phyloP scores from a whole-genome alignment of 2,329 filamentous ascomycete genomes.

The Setomelanomma holmii region DNA sequence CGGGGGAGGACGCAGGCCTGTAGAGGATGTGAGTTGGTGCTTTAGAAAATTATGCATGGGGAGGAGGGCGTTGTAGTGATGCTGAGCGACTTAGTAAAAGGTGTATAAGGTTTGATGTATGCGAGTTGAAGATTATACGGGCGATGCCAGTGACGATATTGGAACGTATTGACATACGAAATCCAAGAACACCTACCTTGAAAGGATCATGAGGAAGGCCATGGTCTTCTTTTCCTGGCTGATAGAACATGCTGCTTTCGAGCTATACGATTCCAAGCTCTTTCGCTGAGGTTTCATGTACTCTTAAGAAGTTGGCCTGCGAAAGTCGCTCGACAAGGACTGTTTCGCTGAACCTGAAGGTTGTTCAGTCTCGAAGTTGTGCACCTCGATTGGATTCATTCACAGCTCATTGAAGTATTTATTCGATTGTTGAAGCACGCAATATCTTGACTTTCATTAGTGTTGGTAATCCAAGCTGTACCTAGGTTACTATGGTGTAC shows the following conservation, averaged over 20 bases:
- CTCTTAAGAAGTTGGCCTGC: too few relatives aligned
- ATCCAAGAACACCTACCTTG: slow-evolving; percentile 50
- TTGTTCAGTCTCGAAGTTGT: too few relatives aligned
- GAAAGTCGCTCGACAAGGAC: too few relatives aligned
- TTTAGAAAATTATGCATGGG: too few relatives aligned
- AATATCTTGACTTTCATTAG: too few relatives aligned
- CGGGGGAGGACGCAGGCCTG: slow-evolving; percentile 66
- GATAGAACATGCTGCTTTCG: slow-evolving; percentile 62
- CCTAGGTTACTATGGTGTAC: not conserved
- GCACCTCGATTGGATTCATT: too few relatives aligned
- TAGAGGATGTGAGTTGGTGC: not conserved
- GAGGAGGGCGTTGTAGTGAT: not conserved
- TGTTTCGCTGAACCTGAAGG: too few relatives aligned
- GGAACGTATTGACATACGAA: too few relatives aligned
- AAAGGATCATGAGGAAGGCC: slow-evolving; percentile 62
- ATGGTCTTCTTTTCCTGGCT: slow-evolving; percentile 61
- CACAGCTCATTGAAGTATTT: not conserved
- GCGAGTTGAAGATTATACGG: not conserved
- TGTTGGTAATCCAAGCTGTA: too few relatives aligned
- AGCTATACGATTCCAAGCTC: too few relatives aligned
- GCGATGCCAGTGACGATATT: too few relatives aligned
- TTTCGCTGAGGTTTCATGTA: too few relatives aligned
- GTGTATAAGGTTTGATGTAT: not conserved
- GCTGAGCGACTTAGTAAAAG: not conserved
- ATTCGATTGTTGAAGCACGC: not conserved